A percentile compares a stretch with the other conserved stretches of the same genome.
Evolutionary conservation across 2,329 filamentous ascomycete species (phyloP).

Genomic region (Ophiocordyceps polyrhachis-furcata): DNA sequence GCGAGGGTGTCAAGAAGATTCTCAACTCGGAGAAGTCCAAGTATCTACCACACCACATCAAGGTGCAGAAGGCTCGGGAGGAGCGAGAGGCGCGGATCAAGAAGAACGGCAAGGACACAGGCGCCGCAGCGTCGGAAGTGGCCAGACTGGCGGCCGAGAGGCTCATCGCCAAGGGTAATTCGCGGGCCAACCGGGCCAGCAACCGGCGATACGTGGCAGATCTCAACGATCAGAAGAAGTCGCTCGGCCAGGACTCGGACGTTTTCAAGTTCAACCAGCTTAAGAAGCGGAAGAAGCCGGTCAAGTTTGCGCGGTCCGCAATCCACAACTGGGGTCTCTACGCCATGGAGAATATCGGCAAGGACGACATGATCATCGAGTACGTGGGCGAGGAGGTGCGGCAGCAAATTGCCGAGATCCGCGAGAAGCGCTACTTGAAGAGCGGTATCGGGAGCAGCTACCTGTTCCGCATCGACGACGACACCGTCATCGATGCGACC

Average conservation of each 20-base stretch:
- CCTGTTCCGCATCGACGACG: constrained; percentile 94
- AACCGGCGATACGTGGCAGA: constrained; percentile 90
- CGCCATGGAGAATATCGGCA: constrained; percentile 89
- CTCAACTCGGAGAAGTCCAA: constrained; percentile 95
- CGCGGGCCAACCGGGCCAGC: constrained; percentile 83
- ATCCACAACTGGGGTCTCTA: constrained; percentile 99
- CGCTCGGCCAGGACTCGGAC: constrained; percentile 65
- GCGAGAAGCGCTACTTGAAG: constrained; percentile 80
- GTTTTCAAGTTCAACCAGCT: constrained; percentile 96
- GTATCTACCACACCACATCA: constrained; percentile 93
- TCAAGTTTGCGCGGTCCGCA: constrained; percentile 91
- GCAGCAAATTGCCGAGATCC: constrained; percentile 92
- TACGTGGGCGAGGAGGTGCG: constrained; percentile 96
- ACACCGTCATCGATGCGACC: constrained; percentile 92
- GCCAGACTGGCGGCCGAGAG: constrained; percentile 63
- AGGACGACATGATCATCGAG: constrained; percentile 99
- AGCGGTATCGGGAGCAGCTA: constrained; percentile 96
- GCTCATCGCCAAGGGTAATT: constrained; percentile 69
- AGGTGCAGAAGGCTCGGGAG: constrained; percentile 78
- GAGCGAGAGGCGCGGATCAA: constrained; percentile 65
- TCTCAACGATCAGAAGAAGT: constrained; percentile 86
- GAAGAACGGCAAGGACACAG: constrained; percentile 47
- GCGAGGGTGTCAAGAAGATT: constrained; percentile 89
- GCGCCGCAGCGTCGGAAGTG: constrained; percentile 47
- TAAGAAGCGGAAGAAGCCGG: constrained; percentile 98